Conservation (phyloP, 1,139 yeast genomes). For the Pichia kudriavzevii region DNA sequence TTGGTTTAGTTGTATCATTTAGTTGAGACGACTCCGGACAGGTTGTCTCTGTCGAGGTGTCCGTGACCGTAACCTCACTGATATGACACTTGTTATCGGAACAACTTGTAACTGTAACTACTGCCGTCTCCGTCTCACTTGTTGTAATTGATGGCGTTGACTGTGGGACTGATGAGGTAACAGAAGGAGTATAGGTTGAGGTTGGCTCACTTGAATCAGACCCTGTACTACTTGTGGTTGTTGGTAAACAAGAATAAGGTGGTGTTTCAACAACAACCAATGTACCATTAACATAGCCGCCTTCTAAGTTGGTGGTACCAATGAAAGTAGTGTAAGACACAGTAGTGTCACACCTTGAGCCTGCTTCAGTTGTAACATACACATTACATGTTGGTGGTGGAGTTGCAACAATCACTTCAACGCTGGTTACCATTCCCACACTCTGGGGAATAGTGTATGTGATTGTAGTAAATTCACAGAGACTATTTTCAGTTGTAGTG, state of each 20-base stretch:
- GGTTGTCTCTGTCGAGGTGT: no score
- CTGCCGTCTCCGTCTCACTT: no score
- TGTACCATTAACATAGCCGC: constrained; percentile 2
- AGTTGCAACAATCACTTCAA: background rate
- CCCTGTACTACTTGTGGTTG: background rate
- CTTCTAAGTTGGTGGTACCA: constrained; percentile 1
- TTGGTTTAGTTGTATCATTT: no score
- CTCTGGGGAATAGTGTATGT: background rate
- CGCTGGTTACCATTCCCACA: background rate
- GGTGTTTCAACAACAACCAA: constrained; percentile 4
- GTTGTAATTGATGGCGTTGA: no score
- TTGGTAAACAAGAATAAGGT: background rate
- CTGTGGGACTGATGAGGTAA: no score
- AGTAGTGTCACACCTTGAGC: constrained; percentile 1
- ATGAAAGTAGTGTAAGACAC: constrained; percentile 2
- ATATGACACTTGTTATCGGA: background rate
- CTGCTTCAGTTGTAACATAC: background rate
- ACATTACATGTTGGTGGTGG: constrained; percentile 1
- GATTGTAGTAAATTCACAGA: background rate
- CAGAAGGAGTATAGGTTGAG: background rate
- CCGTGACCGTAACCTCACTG: background rate
- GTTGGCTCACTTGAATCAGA: background rate
- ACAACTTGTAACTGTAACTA: background rate
- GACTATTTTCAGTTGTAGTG: background rate
- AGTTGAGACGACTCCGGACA: no score